These are phyloP conservation scores for Sordaria brevicollis DNA, from an alignment of 495 filamentous ascomycete genomes.

Conservation along the genomic window DNA sequence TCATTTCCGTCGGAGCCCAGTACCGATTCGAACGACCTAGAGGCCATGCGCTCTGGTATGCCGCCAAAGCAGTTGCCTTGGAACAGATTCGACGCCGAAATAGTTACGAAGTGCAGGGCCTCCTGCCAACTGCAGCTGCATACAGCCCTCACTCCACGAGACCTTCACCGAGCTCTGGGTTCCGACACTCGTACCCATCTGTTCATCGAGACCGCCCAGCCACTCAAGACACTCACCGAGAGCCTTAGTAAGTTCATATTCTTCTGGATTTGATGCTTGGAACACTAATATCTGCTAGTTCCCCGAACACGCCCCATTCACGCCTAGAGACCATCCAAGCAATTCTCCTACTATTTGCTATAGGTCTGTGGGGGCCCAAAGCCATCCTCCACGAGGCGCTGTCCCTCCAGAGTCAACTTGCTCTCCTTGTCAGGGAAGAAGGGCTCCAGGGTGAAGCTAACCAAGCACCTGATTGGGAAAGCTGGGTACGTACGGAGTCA, in stretches of 20 bases:
- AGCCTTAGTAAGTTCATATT: constrained; percentile 34
- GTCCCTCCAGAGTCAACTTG: constrained; percentile 42
- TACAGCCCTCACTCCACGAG: constrained; percentile 42
- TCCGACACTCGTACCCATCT: constrained; percentile 41
- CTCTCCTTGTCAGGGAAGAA: constrained; percentile 43
- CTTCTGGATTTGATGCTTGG: background rate
- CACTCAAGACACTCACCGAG: constrained; percentile 41
- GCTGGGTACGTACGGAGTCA: constrained; percentile 47
- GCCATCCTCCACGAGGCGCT: constrained; percentile 47
- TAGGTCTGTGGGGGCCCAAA: constrained; percentile 47
- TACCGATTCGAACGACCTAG: constrained; percentile 60
- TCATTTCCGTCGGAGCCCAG: constrained; percentile 54
- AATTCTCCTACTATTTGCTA: constrained; percentile 43
- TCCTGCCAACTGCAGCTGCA: constrained; percentile 37
- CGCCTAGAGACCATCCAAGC: constrained; percentile 48
- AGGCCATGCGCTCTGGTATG: constrained; percentile 62
- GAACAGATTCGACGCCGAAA: constrained; percentile 44
- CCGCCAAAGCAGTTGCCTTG: constrained; percentile 43
- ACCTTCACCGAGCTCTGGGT: constrained; percentile 39
- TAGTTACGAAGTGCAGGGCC: constrained; percentile 39
- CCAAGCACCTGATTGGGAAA: constrained; percentile 39
- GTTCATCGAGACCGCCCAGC: constrained; percentile 40
- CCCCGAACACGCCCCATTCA: constrained; percentile 41
- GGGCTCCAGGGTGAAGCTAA: constrained; percentile 34
- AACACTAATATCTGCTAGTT: constrained; percentile 23